Percentiles rank a stretch among this genome's conserved stretches.
phyloP scores from a whole-genome alignment of 441 rosid species.

The Gossypium gossypioides region DNA sequence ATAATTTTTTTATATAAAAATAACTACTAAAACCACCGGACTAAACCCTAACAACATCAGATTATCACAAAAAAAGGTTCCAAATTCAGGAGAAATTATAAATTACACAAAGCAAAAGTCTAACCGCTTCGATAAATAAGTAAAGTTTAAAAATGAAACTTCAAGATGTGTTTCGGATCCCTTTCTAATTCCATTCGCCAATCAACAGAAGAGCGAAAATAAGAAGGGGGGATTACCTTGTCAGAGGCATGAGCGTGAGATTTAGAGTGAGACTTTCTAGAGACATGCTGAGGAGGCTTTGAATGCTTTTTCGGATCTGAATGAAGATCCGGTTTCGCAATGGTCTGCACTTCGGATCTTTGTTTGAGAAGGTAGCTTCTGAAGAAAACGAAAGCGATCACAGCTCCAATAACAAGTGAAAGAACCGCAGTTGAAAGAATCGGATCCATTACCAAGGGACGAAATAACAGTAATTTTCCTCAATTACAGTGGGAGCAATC shows the following conservation, averaged over 20 bases:
- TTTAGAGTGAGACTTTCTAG: slow-evolving; percentile 57
- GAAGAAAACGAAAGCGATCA: slow-evolving; percentile 64
- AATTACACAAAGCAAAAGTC: neutral
- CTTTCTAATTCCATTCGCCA: neutral
- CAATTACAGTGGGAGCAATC: neutral
- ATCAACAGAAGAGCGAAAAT: neutral
- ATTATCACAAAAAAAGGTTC: neutral
- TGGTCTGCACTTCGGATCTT: slow-evolving; percentile 67
- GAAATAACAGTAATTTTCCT: neutral
- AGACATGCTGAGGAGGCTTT: slow-evolving; percentile 31
- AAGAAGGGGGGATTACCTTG: slow-evolving; percentile 35
- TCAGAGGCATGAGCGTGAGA: slow-evolving; percentile 55
- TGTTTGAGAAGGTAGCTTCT: slow-evolving; percentile 57
- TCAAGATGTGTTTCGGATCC: neutral
- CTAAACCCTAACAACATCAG: neutral
- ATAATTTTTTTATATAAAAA: neutral
- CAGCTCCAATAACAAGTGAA: slow-evolving; percentile 56
- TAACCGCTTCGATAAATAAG: neutral
- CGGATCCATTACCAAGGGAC: slow-evolving; percentile 45
- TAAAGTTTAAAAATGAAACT: neutral
- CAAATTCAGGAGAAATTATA: neutral
- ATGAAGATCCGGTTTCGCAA: slow-evolving; percentile 52
- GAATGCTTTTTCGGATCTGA: slow-evolving; percentile 44
- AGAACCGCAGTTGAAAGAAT: slow-evolving; percentile 28
- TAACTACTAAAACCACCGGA: neutral